These are phyloP conservation scores for Carex littledalei DNA, from an alignment of 176 grass and related monocot genomes.

Conservation along the genomic window DNA sequence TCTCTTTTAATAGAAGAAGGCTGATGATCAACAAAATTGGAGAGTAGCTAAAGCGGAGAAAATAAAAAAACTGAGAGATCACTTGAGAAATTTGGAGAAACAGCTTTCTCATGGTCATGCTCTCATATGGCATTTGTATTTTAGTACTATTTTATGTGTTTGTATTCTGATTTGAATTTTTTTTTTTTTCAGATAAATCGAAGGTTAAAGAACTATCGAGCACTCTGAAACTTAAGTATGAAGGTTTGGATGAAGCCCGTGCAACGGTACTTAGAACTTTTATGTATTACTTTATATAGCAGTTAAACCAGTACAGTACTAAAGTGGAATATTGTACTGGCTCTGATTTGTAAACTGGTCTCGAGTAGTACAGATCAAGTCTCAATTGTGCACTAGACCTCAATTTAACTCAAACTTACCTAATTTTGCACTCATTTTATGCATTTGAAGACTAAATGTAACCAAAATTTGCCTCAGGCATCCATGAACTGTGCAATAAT, in stretches of 20 bases:
- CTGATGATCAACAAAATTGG: conserved; percentile 70
- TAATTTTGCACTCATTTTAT: background rate
- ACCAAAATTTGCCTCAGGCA: conserved; percentile 1
- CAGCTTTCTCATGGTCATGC: conserved; percentile 37
- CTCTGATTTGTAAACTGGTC: background rate
- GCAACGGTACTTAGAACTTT: conserved; percentile 38
- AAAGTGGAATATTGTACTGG: background rate
- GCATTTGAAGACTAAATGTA: background rate
- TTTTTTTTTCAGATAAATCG: conserved; percentile 47
- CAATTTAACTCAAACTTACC: background rate
- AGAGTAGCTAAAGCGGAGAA: conserved; percentile 56
- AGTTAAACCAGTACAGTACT: background rate
- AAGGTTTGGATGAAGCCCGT: conserved; percentile 44
- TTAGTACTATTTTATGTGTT: conserved; percentile 10
- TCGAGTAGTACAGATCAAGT: background rate
- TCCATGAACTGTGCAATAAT: background rate
- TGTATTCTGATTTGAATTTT: background rate
- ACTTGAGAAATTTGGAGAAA: conserved; percentile 42
- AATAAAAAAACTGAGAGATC: conserved; percentile 57
- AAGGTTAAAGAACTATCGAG: conserved; percentile 51
- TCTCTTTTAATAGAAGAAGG: conserved; percentile 46
- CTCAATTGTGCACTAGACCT: background rate
- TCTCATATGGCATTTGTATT: background rate
- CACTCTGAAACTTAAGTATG: conserved; percentile 37
- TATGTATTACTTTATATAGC: background rate